A percentile compares a stretch with the other conserved stretches of the same genome.
Evolutionary conservation across 1,284 basidiomycete species (phyloP).

Genomic region (Thelephora terrestris): DNA sequence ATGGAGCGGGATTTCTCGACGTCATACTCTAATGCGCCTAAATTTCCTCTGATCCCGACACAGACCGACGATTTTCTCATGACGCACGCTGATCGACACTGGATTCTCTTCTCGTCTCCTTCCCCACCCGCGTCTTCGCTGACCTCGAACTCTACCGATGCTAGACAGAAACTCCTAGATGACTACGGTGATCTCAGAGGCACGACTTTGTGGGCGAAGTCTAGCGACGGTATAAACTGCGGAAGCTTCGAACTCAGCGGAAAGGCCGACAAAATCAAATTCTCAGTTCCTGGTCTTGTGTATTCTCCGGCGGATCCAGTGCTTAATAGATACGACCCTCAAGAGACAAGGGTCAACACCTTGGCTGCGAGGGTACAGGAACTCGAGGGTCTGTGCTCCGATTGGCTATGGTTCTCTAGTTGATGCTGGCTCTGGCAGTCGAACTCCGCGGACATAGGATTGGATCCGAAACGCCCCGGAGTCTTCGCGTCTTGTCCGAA

Average conservation of each 20-base stretch:
- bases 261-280: slow-evolving; percentile 23
- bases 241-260: slow-evolving; percentile 36
- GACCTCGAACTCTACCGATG: neutral
- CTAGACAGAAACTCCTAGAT: slow-evolving; percentile 3
- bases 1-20: slow-evolving; percentile 3
- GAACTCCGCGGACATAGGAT: slow-evolving; percentile 31
- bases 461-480: slow-evolving; percentile 32
- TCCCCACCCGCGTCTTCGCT: neutral
- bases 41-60: neutral
- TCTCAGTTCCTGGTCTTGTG: neutral
- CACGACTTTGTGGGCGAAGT: slow-evolving; percentile 29
- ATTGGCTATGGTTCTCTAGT: neutral
- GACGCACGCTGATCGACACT: slow-evolving; percentile 4
- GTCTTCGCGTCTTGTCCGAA: slow-evolving; percentile 25
- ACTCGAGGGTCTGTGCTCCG: slow-evolving; percentile 19
- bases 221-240: slow-evolving; percentile 29
- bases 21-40: neutral
- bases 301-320: neutral
- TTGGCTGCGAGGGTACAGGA: slow-evolving; percentile 15
- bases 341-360: neutral
- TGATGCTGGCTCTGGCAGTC: slow-evolving; percentile 16
- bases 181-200: slow-evolving; percentile 32
- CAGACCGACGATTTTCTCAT: neutral
- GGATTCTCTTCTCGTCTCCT: neutral
- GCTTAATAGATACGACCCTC: neutral